phyloP scores from a whole-genome alignment of 192 early-diverging fungal genomes.

The Dissophora ornata region DNA sequence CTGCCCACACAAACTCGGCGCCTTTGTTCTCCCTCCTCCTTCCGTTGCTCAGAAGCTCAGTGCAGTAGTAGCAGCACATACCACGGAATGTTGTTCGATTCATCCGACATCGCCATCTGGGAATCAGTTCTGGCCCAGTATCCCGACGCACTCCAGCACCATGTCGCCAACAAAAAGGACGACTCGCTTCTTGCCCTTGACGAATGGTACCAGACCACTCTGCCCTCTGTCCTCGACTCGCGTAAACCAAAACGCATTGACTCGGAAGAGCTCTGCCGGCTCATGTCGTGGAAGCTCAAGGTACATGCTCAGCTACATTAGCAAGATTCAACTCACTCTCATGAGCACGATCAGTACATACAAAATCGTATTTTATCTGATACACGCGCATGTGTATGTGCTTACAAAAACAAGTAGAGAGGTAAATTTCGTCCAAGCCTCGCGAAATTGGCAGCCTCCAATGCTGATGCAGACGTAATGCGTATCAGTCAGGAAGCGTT shows the following conservation, averaged over 20 bases:
- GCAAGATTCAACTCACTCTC: no score
- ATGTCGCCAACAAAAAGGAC: constrained; percentile 41
- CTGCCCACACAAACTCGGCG: neutral
- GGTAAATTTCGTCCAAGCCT: constrained; percentile 49
- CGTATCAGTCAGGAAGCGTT: constrained; percentile 34
- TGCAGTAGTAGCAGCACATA: no score
- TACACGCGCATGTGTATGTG: neutral
- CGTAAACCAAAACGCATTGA: constrained; percentile 20
- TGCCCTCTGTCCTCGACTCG: constrained; percentile 11
- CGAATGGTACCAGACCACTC: constrained; percentile 33
- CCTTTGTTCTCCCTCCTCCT: neutral
- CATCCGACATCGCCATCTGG: constrained; percentile 22
- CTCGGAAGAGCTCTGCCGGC: constrained; percentile 31
- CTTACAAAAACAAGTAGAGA: constrained; percentile 35
- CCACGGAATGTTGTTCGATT: constrained; percentile 22
- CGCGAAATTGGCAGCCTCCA: constrained; percentile 27
- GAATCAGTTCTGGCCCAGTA: constrained; percentile 26
- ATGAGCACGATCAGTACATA: no score
- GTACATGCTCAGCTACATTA: constrained; percentile 11
- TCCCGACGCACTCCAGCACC: constrained; percentile 24
- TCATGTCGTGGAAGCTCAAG: constrained; percentile 53
- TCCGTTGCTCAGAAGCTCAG: no score
- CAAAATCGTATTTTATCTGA: no score
- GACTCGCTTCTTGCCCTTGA: constrained; percentile 29
- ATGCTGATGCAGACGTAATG: constrained; percentile 21